Evolutionary conservation across 495 filamentous ascomycete species (phyloP).

Genomic region (Staphylotrichum longicolle): DNA sequence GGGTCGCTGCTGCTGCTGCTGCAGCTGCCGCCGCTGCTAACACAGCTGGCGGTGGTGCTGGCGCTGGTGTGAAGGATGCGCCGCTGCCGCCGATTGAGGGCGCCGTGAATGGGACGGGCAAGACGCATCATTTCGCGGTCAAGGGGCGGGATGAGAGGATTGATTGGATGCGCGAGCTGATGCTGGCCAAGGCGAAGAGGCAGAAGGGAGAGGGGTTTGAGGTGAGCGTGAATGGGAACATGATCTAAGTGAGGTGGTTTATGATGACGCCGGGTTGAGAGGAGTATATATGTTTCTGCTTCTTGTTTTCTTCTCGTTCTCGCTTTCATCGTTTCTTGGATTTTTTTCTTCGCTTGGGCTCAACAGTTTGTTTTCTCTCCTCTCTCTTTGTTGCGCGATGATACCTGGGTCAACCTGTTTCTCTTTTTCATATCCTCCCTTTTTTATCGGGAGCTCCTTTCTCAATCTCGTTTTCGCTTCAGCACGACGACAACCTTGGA

Average conservation of each 20-base stretch:
- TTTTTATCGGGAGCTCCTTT: too few species aligned
- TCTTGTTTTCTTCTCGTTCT: constrained; percentile 8
- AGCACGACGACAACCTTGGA: not conserved
- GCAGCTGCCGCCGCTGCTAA: constrained; percentile 1
- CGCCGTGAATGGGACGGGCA: constrained; percentile 60
- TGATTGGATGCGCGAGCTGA: constrained; percentile 97
- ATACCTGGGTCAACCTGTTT: too few species aligned
- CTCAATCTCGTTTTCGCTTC: too few species aligned
- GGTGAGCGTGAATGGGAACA: constrained; percentile 77
- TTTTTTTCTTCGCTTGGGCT: not conserved
- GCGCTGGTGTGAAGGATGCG: not conserved
- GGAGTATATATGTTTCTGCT: not conserved
- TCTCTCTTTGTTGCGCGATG: not conserved
- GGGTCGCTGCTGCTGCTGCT: not conserved
- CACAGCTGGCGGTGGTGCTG: not conserved
- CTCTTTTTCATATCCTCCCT: too few species aligned
- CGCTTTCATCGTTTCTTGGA: constrained; percentile 5
- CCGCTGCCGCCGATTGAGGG: constrained; percentile 30
- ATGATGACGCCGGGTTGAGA: not conserved
- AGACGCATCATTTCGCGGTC: constrained; percentile 94
- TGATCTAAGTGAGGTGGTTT: constrained; percentile 51
- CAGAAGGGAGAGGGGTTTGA: constrained; percentile 79
- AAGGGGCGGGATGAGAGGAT: constrained; percentile 83
- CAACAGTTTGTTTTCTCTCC: constrained; percentile 1
- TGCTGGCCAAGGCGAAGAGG: constrained; percentile 88